Conservation (phyloP, 116 monocot genomes). For the Zostera marina region DNA sequence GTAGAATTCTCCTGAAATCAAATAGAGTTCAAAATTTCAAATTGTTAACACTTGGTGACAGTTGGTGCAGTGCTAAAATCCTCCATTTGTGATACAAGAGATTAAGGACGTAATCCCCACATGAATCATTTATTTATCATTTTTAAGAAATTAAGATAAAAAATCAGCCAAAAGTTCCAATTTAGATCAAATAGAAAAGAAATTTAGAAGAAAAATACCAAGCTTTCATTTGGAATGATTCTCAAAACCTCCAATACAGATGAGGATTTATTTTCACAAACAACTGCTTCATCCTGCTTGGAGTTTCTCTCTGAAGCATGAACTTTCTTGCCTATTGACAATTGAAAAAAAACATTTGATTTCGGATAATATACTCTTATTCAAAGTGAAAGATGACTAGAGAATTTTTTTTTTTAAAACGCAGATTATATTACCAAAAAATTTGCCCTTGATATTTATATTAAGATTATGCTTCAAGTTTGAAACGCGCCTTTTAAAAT, state of each 20-base stretch:
- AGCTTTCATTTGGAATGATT: constrained; percentile 9
- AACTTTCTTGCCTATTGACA: no score
- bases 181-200: not conserved
- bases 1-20: constrained; percentile 26
- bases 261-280: constrained; percentile 13
- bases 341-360: no score
- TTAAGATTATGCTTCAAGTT: constrained; percentile 46
- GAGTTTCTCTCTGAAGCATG: no score
- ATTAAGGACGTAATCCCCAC: no score
- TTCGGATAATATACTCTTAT: no score
- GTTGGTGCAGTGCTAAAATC: no score
- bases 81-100: no score
- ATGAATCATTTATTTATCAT: not conserved
- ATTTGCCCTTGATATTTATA: constrained; percentile 31
- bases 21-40: not conserved
- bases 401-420: constrained; percentile 19
- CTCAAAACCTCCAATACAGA: constrained; percentile 17
- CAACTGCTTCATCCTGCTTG: constrained; percentile 8
- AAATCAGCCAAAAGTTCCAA: no score
- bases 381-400: no score
- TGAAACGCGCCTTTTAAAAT: constrained; percentile 50
- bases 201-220: not conserved
- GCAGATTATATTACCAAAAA: constrained; percentile 61
- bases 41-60: no score
- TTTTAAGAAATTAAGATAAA: no score